Base-by-base conservation (phyloP, 2,329 filamentous ascomycete species). In the Penicillium nordicum region DNA sequence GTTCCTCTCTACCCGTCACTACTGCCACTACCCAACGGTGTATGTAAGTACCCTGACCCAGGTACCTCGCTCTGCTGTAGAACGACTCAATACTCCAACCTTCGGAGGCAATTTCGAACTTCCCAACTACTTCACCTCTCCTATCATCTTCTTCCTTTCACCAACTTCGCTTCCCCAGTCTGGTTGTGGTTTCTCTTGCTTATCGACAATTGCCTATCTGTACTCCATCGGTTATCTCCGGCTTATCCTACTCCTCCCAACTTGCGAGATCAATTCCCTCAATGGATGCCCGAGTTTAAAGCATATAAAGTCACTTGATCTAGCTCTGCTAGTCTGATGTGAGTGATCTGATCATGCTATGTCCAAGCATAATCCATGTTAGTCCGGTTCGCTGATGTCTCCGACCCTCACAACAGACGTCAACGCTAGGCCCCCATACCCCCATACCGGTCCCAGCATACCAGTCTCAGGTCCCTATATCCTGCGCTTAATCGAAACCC, bases 221-320 rank as follows among this genome's bases (percentile, higher is more conserved):
- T 63, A 67, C 67, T 70, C 43, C 53, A 53, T 67, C 68, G 66
- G 66, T 64, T 69, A 66, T 68, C 64, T 68, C 65, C 66, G 65
- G 66, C 59, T 59, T 57, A 63, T 62, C 62, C 64, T 68, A 69
- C 60, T 60, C 50, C 25, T 53, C 58, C 54, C 56, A 43, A 48
- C 30, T 32, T 53, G 36, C 45, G 51, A 46, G 45, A 50, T 42
- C 48, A 52, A 49, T 60, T 61, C 46, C 55, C 46, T 60, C 54
- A 57, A 60, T 60, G 58, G 58, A 57, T 55, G 47, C 54, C 36
- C 30, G 56, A 29, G 47, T 57, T 57, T 54, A 42, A 14, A 51
- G 49, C 30, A 25, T 57, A 38, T 16, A 38, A 56, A 50, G 34
- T 51, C 38, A 40, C 47, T 59, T 59, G 54, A 51, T 34, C 12